These are phyloP conservation scores for Fusarium sterilihyphosum DNA, from an alignment of 2,329 filamentous ascomycete species.

Conservation along the genomic window DNA sequence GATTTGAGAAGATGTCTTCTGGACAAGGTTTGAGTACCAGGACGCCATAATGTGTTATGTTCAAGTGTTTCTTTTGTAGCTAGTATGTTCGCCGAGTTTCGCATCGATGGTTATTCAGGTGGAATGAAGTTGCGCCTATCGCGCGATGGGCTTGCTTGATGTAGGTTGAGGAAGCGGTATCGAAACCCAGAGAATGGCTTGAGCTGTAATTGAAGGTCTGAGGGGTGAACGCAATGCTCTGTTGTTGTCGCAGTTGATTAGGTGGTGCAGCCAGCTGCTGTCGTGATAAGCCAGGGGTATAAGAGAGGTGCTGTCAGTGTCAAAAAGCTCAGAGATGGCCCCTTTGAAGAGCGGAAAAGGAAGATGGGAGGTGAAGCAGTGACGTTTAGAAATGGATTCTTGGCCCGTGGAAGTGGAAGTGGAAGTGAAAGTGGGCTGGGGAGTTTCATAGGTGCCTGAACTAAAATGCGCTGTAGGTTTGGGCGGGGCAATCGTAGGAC, in stretches of 20 bases:
- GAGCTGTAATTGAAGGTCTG: neutral
- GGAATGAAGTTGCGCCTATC: neutral
- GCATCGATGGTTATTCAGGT: neutral
- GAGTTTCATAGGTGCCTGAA: constrained; percentile 42
- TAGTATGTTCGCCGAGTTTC: neutral
- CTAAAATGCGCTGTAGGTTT: constrained; percentile 29
- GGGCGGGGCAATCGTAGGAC: constrained; percentile 9
- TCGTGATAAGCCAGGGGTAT: neutral
- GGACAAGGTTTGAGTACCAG: constrained; percentile 81
- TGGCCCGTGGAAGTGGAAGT: constrained; percentile 13
- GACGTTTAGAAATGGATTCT: constrained; percentile 39
- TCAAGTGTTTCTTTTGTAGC: neutral
- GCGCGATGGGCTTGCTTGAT: constrained; percentile 3
- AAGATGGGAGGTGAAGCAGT: constrained; percentile 32
- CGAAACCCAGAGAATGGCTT: neutral
- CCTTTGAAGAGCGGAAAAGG: constrained; percentile 23
- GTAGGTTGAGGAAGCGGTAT: neutral
- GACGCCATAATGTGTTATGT: constrained; percentile 67
- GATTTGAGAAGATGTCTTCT: constrained; percentile 72
- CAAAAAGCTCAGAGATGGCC: constrained; percentile 7
- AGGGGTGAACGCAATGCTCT: neutral
- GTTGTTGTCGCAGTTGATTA: neutral
- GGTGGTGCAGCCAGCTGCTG: constrained; percentile 31
- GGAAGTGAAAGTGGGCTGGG: constrained; percentile 23
- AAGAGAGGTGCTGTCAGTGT: neutral